Conservation (phyloP, 1,139 yeast genomes). For the Nakaseomyces kungkrabaensis region DNA sequence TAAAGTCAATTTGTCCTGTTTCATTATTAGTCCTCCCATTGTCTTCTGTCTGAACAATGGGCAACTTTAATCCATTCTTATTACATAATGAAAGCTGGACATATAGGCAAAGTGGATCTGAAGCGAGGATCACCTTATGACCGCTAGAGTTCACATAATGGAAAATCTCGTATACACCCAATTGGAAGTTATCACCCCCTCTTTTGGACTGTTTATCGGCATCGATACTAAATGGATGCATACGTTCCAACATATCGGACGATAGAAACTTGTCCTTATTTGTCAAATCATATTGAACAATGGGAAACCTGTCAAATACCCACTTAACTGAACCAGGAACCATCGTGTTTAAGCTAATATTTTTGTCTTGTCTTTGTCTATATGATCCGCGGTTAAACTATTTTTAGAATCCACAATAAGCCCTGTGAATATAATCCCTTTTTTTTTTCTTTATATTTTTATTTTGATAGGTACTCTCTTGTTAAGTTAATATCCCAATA, state of each 20-base stretch:
- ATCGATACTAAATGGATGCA: slow-evolving; percentile 3
- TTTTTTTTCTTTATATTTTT: not conserved
- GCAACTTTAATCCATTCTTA: slow-evolving; percentile 10
- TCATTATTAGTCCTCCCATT: not conserved
- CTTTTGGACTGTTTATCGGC: not conserved
- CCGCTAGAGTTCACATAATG: slow-evolving; percentile 1
- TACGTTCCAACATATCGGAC: slow-evolving; percentile 5
- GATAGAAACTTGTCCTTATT: not conserved
- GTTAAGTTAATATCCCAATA: too few relatives aligned
- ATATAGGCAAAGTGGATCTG: slow-evolving; percentile 15
- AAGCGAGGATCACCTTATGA: slow-evolving; percentile 8
- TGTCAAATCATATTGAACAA: slow-evolving; percentile 5
- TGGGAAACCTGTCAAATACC: slow-evolving; percentile 13
- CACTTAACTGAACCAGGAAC: slow-evolving; percentile 10
- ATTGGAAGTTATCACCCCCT: slow-evolving; percentile 7
- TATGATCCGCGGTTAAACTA: not conserved
- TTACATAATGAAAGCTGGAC: slow-evolving; percentile 13
- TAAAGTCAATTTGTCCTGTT: not conserved
- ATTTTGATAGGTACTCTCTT: too few relatives aligned
- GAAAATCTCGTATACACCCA: slow-evolving; percentile 12
- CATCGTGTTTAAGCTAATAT: not conserved
- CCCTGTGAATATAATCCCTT: not conserved
- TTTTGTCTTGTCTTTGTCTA: not conserved
- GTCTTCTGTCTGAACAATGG: slow-evolving; percentile 1
- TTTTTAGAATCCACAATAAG: not conserved